phyloP scores from a whole-genome alignment of 352 stramenopile species.

The Globisporangium canariense region DNA sequence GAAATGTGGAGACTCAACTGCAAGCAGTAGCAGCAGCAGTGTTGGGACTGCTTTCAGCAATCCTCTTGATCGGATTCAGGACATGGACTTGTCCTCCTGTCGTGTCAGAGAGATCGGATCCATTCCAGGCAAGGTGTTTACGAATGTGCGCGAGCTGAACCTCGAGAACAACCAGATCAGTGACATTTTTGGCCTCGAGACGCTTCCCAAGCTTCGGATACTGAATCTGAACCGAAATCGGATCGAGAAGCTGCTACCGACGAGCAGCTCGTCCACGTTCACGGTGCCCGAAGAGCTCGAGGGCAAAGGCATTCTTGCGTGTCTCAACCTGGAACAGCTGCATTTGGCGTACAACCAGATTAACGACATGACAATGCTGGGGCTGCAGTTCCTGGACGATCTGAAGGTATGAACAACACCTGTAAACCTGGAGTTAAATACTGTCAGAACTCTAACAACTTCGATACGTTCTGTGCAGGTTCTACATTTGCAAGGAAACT shows the following conservation, averaged over 20 bases:
- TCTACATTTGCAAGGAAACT: constrained; percentile 77
- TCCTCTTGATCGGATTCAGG: constrained; percentile 54
- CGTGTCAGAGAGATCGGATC: constrained; percentile 65
- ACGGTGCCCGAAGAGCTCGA: constrained; percentile 29
- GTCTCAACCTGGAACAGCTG: constrained; percentile 62
- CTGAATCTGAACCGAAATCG: constrained; percentile 80
- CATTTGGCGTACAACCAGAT: constrained; percentile 81
- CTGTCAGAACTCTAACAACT: not conserved
- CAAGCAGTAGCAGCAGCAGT: constrained; percentile 5
- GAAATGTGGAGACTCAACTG: constrained; percentile 41
- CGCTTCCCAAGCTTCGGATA: constrained; percentile 51
- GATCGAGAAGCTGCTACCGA: constrained; percentile 49
- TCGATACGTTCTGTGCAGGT: constrained; percentile 27
- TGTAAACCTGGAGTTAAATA: not conserved
- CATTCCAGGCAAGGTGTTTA: constrained; percentile 58
- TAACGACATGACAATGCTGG: constrained; percentile 65
- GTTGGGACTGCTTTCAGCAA: constrained; percentile 1
- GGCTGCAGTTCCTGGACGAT: constrained; percentile 57
- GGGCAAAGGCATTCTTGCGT: constrained; percentile 58
- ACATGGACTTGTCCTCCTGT: constrained; percentile 74
- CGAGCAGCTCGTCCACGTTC: constrained; percentile 19
- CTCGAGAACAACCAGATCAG: constrained; percentile 86
- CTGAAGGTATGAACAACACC: constrained; percentile 42
- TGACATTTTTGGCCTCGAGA: constrained; percentile 64
- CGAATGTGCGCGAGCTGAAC: constrained; percentile 67